A percentile compares a stretch with the other conserved stretches of the same genome.
phyloP scores from a whole-genome alignment of 2,329 filamentous ascomycete species.

The Pseudogymnoascus sp. region DNA sequence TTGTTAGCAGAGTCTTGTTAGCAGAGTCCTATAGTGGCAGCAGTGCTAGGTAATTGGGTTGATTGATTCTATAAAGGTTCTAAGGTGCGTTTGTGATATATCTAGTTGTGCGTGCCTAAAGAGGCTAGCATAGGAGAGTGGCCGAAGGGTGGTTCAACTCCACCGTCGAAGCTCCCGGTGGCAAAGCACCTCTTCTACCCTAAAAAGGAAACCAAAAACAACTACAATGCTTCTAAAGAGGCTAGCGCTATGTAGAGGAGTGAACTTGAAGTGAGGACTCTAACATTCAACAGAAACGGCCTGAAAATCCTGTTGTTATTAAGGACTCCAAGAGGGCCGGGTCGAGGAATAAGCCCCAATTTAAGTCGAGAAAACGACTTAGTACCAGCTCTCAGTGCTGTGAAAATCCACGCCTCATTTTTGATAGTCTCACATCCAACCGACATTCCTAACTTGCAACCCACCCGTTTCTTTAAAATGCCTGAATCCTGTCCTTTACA shows the following conservation, averaged over 20 bases:
- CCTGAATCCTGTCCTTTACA: constrained; percentile 14
- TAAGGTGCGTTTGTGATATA: background rate
- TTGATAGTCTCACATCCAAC: background rate
- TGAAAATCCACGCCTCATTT: background rate
- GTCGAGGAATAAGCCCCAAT: background rate
- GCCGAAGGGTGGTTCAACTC: no score
- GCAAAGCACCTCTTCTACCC: no score
- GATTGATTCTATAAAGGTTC: background rate
- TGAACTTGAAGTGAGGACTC: background rate
- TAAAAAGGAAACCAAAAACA: no score
- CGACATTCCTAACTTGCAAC: background rate
- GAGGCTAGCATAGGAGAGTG: background rate
- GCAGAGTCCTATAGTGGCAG: background rate
- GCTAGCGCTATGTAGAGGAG: background rate
- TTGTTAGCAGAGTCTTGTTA: background rate
- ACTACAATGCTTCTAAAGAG: no score
- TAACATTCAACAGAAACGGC: background rate
- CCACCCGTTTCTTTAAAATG: background rate
- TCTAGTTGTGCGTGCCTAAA: background rate
- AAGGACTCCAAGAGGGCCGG: background rate
- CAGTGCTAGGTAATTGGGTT: background rate
- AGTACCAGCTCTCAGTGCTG: background rate
- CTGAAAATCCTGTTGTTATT: background rate
- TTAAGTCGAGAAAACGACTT: background rate
- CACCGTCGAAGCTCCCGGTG: no score